Evolutionary conservation across 2,329 filamentous ascomycete genomes (phyloP).

Genomic region (Sclerotinia glacialis): DNA sequence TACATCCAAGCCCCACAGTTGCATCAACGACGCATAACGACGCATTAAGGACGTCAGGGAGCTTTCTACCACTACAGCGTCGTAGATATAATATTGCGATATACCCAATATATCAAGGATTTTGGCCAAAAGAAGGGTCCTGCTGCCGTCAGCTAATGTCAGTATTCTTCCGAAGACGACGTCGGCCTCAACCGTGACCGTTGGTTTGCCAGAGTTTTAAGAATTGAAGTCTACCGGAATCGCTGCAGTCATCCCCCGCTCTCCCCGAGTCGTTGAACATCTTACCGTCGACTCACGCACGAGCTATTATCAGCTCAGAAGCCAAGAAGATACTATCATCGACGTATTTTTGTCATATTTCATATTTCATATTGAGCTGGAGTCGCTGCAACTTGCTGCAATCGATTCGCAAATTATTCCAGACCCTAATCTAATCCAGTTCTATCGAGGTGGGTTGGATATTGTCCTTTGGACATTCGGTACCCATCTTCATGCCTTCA

Average conservation of each 20-base stretch:
- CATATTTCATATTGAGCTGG: conserved; percentile 21
- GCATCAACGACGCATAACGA: conserved; percentile 1
- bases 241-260: conserved; percentile 20
- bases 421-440: conserved; percentile 3
- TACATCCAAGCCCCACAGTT: conserved; percentile 9
- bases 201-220: conserved; percentile 13
- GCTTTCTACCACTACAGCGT: conserved; percentile 10
- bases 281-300: conserved; percentile 5
- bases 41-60: conserved; percentile 5
- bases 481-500: conserved; percentile 33
- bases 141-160: conserved; percentile 19
- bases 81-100: conserved; percentile 15
- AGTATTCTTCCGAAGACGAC: conserved; percentile 9
- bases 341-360: conserved; percentile 19
- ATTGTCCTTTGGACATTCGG: conserved; percentile 16
- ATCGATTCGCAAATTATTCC: conserved; percentile 5
- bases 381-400: conserved; percentile 15
- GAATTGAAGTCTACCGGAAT: conserved; percentile 19
- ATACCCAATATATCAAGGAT: conserved; percentile 18
- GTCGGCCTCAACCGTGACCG: conserved; percentile 13
- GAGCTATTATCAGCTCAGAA: neutral
- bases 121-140: conserved; percentile 8
- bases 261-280: conserved; percentile 1
- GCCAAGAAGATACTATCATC: conserved; percentile 9
- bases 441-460: conserved; percentile 5